Evolutionary conservation across 345 rosid genomes (phyloP), one percentile per base, ranked within the genome.

Genomic region (Hibiscus tridactylites): DNA sequence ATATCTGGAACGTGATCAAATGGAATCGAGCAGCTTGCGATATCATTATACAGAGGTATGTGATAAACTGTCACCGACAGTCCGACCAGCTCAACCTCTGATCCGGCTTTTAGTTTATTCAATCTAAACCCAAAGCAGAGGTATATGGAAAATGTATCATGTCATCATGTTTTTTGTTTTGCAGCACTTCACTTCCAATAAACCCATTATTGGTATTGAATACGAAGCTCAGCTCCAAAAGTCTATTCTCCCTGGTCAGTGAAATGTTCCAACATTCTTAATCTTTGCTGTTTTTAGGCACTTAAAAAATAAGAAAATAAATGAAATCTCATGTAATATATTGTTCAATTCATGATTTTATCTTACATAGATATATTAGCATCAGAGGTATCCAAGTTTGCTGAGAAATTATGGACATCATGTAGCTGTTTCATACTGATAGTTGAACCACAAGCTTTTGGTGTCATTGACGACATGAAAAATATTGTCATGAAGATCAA

Each of bases 1-100:
- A 53, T 93, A 87, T 84, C 82, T 93, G 79, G 97, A 93, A 78
- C 97, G 97, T 69, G 97, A 93, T 74, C 97, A 93, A 85, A 85
- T 83, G 80, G 96, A 91, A 73, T 93, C 98, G 62, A 85, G 90
- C 69, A 89, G 82, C 86, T 81, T 93, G 83, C 80, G 90, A 56
- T 88, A 93, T 82, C 97, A 89, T 75, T 90, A 84, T 82, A 73
- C 90, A 65, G 92, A 93, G 85, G 98, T 89, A 10, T 31, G 58
- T 54, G 13, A 44, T 9, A 44, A 44, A 44, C 47, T 9, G 12
- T 10, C 47, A 44, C 47, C 47, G 3, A 44, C 47, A 9, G 47
- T 44, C 47, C 12, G 29, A 56, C 29, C 29, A 0, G 10, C 21
- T 56, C 6, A 10, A 56, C 21, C 5, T 56, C 61, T 10, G 12